These are phyloP conservation scores for Lagenaria siceraria DNA, from an alignment of 306 rosid species.

Conservation along the genomic window DNA sequence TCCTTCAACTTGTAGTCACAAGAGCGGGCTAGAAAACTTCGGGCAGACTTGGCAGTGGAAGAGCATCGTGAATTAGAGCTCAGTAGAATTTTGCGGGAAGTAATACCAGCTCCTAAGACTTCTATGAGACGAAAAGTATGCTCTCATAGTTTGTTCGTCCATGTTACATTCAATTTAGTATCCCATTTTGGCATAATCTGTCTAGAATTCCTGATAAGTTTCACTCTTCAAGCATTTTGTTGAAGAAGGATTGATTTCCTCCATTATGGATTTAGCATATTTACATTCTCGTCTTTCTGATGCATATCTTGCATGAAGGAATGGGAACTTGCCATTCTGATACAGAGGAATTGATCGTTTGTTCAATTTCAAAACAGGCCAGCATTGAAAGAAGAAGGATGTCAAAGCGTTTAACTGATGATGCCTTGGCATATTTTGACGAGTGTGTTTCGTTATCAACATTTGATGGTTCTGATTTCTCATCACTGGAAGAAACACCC, in stretches of 20 bases:
- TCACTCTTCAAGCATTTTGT: not conserved
- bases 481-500: constrained; percentile 84
- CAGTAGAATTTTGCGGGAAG: constrained; percentile 78
- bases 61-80: constrained; percentile 74
- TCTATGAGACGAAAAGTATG: constrained; percentile 62
- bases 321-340: too few relatives aligned
- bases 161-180: not conserved
- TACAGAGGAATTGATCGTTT: not conserved
- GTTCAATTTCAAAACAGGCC: constrained; percentile 32
- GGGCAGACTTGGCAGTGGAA: constrained; percentile 80
- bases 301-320: not conserved
- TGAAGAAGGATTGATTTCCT: not conserved
- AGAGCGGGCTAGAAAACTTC: constrained; percentile 70
- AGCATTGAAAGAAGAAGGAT: constrained; percentile 88
- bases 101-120: constrained; percentile 69
- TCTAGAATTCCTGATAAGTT: not conserved
- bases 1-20: constrained; percentile 49
- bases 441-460: constrained; percentile 87
- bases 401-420: constrained; percentile 80
- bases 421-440: constrained; percentile 88
- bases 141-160: not conserved
- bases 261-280: not conserved
- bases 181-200: not conserved
- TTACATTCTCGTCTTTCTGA: not conserved
- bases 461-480: constrained; percentile 91